A percentile compares a stretch with the other conserved stretches of the same genome.
Evolutionary conservation across 1,139 yeast species (phyloP).

Genomic region (Pneumocystis murina): DNA sequence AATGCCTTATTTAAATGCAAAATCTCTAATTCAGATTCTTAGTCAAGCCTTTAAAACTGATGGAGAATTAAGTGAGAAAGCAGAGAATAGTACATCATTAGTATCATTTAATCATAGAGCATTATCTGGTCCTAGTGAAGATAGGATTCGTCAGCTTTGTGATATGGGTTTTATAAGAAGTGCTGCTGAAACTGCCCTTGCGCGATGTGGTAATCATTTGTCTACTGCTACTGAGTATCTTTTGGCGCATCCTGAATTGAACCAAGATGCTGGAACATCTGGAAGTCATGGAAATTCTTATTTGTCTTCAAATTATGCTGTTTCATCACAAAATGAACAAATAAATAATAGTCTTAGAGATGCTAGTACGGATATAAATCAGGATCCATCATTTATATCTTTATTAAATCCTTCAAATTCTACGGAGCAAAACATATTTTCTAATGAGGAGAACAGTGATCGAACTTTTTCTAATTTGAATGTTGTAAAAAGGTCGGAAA

Average conservation of each 20-base stretch:
- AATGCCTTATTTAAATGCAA: conserved; percentile 11
- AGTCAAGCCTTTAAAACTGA: conserved; percentile 14
- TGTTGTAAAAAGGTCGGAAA: background rate
- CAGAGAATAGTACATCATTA: background rate
- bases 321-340: background rate
- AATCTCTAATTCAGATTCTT: conserved; percentile 12
- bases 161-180: conserved; percentile 30
- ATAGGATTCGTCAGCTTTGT: conserved; percentile 34
- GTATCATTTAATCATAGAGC: background rate
- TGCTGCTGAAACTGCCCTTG: conserved; percentile 7
- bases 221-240: background rate
- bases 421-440: background rate
- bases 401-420: background rate
- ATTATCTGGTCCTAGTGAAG: conserved; percentile 22
- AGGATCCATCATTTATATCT: background rate
- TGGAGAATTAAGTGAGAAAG: background rate
- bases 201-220: background rate
- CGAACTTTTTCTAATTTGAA: background rate
- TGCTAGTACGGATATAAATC: background rate
- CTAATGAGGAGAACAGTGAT: background rate
- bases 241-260: conserved; percentile 16
- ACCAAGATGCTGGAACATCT: conserved; percentile 24
- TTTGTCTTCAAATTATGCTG: background rate
- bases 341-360: background rate
- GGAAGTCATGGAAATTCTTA: background rate